These are phyloP conservation scores for Phytopythium sindhum DNA, from an alignment of 352 stramenopile genomes.

Conservation along the genomic window DNA sequence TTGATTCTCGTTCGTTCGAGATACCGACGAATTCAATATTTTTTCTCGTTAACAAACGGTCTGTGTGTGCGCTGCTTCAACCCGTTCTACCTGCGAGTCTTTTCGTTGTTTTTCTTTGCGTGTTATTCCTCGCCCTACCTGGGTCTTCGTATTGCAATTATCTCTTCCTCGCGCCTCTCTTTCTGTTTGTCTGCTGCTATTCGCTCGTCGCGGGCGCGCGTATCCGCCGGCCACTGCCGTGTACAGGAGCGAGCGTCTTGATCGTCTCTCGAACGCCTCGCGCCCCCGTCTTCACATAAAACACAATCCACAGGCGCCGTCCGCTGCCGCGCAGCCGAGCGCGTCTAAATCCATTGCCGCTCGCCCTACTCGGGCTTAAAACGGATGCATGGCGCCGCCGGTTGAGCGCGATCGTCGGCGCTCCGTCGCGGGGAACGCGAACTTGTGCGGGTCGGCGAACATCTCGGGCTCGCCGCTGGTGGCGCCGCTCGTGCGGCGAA, in stretches of 20 bases:
- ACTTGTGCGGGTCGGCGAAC: constrained; percentile 47
- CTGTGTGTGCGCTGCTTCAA: background rate
- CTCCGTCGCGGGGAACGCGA: constrained; percentile 44
- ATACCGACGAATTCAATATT: background rate
- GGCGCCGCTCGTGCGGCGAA: constrained; percentile 52
- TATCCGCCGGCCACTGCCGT: no score
- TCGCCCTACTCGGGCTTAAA: background rate
- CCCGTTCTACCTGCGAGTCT: background rate
- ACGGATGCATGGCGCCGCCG: constrained; percentile 27
- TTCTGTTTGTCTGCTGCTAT: background rate
- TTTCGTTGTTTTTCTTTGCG: background rate
- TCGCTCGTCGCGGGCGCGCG: background rate
- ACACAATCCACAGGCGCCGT: background rate
- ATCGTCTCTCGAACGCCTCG: no score
- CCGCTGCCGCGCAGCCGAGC: background rate
- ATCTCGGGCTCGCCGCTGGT: constrained; percentile 44
- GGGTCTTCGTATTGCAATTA: background rate
- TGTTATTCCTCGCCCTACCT: background rate
- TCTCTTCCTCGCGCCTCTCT: no score
- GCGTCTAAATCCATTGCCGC: background rate
- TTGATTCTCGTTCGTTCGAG: background rate
- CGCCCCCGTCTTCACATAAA: background rate
- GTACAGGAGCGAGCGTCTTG: no score
- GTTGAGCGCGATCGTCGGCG: constrained; percentile 77
- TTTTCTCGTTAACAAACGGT: background rate